Conservation (phyloP, 768 basidiomycete species). For the Agrocybe pediades region DNA sequence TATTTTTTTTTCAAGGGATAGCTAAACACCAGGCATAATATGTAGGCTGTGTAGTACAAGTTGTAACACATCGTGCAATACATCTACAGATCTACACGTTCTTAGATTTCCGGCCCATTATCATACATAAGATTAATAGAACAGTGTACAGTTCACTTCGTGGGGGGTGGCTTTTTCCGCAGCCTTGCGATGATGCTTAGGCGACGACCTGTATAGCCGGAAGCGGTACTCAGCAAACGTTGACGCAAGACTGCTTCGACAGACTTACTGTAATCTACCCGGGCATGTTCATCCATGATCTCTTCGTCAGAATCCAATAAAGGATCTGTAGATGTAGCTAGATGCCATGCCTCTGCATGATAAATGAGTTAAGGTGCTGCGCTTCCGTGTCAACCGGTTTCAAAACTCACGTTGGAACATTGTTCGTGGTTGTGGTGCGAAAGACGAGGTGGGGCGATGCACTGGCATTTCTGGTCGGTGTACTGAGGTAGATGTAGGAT, state of each 20-base stretch:
- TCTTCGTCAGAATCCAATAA: constrained; percentile 77
- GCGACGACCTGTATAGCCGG: constrained; percentile 49
- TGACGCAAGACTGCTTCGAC: neutral
- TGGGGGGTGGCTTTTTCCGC: constrained; percentile 48
- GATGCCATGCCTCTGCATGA: constrained; percentile 70
- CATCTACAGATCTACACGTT: constrained; percentile 12
- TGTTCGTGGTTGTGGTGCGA: constrained; percentile 30
- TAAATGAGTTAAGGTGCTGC: constrained; percentile 1
- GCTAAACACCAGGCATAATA: neutral
- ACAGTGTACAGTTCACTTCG: no score
- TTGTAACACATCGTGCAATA: constrained; percentile 16
- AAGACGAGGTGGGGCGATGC: constrained; percentile 4
- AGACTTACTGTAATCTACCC: constrained; percentile 65
- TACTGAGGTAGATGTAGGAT: neutral
- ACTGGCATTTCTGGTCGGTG: neutral
- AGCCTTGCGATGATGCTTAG: constrained; percentile 54
- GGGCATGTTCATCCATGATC: constrained; percentile 58
- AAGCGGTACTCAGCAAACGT: neutral
- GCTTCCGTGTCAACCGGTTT: constrained; percentile 7
- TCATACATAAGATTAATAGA: no score
- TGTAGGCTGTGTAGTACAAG: constrained; percentile 7
- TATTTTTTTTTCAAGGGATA: neutral
- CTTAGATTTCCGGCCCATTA: no score
- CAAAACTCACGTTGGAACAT: constrained; percentile 48
- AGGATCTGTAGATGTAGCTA: constrained; percentile 62